Evolutionary conservation across 805 yeast species (phyloP).

Genomic region (Candida oleophila): DNA sequence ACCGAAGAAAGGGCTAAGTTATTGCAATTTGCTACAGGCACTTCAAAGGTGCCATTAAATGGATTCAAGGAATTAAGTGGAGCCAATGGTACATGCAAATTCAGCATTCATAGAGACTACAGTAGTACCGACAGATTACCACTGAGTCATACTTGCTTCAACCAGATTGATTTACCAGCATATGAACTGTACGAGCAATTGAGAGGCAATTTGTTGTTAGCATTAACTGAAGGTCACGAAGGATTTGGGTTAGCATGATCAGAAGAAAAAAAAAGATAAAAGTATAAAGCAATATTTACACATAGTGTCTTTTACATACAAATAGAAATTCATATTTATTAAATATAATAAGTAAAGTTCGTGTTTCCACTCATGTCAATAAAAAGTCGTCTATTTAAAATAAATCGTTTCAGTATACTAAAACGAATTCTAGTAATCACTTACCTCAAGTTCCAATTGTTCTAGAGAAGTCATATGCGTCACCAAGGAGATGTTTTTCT

Average conservation of each 20-base stretch:
- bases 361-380: too few species aligned
- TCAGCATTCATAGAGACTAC: conserved; percentile 86
- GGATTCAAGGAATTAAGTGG: conserved; percentile 92
- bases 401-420: neutral
- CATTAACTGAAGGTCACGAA: conserved; percentile 92
- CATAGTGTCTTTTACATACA: neutral
- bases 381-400: too few species aligned
- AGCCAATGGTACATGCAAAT: conserved; percentile 79
- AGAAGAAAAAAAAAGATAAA: neutral
- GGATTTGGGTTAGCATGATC: conserved; percentile 83
- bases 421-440: neutral
- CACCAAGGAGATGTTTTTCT: conserved; percentile 40
- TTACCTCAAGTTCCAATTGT: conserved; percentile 27
- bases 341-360: neutral
- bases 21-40: conserved; percentile 95
- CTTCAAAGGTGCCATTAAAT: conserved; percentile 90
- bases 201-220: conserved; percentile 75
- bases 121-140: conserved; percentile 86
- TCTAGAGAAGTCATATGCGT: conserved; percentile 32
- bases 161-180: conserved; percentile 90
- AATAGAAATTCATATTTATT: neutral
- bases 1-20: conserved; percentile 91
- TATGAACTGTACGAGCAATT: conserved; percentile 86
- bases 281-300: neutral
- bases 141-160: conserved; percentile 95